phyloP scores from a whole-genome alignment of 306 rosid genomes.

The Cucurbita ficifolia region DNA sequence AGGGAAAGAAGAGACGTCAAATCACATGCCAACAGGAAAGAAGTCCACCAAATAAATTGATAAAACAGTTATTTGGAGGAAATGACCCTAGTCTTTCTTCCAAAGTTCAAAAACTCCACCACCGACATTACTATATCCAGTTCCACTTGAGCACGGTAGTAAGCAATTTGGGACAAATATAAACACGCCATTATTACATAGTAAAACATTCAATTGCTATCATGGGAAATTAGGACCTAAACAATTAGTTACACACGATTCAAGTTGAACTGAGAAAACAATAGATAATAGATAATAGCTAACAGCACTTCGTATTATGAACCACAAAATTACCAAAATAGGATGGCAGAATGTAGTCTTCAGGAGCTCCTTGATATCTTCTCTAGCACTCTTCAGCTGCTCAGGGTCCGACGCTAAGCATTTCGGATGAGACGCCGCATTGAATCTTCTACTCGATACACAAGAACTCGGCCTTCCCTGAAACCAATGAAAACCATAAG shows the following conservation, averaged over 20 bases:
- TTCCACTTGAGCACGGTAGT: neutral
- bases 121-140: neutral
- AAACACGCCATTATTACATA: neutral
- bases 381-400: slow-evolving; percentile 66
- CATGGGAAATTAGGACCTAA: neutral
- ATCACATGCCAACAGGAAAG: neutral
- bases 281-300: neutral
- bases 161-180: neutral
- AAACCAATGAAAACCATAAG: neutral
- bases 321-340: slow-evolving; percentile 28
- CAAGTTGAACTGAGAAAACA: neutral
- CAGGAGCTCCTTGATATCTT: slow-evolving; percentile 73
- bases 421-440: slow-evolving; percentile 34
- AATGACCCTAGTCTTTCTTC: neutral
- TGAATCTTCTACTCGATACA: slow-evolving; percentile 32
- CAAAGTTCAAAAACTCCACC: neutral
- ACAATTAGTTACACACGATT: neutral
- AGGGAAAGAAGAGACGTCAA: neutral
- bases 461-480: slow-evolving; percentile 35
- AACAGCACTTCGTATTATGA: neutral
- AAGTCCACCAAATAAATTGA: neutral
- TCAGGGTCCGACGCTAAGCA: slow-evolving; percentile 61
- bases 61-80: neutral
- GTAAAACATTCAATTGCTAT: neutral
- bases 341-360: slow-evolving; percentile 73